Conservation (phyloP, 192 early-diverging fungal genomes). For the Jimgerdemannia flammicorona region DNA sequence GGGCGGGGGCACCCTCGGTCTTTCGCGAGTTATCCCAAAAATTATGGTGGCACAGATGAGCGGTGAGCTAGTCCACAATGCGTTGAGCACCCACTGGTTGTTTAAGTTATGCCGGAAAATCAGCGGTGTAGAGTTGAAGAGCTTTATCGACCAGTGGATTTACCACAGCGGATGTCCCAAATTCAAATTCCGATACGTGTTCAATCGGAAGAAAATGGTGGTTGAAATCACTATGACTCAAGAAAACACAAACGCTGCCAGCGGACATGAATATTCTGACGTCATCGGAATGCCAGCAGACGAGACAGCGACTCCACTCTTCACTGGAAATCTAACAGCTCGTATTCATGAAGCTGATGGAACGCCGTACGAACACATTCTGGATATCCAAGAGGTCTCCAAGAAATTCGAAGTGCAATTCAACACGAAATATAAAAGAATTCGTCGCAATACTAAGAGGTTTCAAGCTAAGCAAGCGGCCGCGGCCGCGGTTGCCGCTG, state of each 20-base stretch:
- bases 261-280: background rate
- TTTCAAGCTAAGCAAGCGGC: conserved; percentile 71
- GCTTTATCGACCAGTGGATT: conserved; percentile 93
- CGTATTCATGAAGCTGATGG: conserved; percentile 83
- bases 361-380: conserved; percentile 78
- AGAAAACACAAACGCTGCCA: conserved; percentile 53
- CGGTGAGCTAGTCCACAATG: conserved; percentile 54
- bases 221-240: conserved; percentile 87
- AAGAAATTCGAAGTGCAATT: conserved; percentile 90
- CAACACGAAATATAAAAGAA: conserved; percentile 98
- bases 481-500: conserved; percentile 60
- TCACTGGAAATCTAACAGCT: conserved; percentile 66
- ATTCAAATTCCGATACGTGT: conserved; percentile 76
- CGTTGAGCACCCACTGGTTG: conserved; percentile 68
- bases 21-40: conserved; percentile 77
- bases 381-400: conserved; percentile 69
- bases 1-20: conserved; percentile 64
- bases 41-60: conserved; percentile 74
- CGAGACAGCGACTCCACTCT: conserved; percentile 27
- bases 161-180: conserved; percentile 88
- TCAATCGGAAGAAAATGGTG: conserved; percentile 95
- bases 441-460: conserved; percentile 73
- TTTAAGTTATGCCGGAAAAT: conserved; percentile 81
- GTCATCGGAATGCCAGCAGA: conserved; percentile 6
- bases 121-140: conserved; percentile 73